Evolutionary conservation across 73 alveolate genomes (phyloP), one percentile per base, ranked within the genome.

Genomic region (Paramecium octaurelia): DNA sequence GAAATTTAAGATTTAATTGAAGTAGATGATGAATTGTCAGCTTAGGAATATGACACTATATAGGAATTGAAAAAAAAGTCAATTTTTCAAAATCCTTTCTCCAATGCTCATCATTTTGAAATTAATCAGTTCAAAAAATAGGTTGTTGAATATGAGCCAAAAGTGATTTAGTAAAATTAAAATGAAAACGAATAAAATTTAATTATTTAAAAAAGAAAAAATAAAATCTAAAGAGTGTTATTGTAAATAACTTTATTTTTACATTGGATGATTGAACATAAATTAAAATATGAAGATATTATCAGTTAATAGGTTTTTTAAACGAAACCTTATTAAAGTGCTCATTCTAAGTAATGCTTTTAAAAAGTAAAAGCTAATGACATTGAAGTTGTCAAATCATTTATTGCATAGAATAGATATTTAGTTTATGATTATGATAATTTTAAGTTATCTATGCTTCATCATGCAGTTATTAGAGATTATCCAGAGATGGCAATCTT

Each of bases 361-460:
- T 7, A 68, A 68, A 29, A 31, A 31, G 85, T 24, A 31, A 68
- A 68, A 68, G 29, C 23, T 4, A 68, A 24, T 24, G 48, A 68
- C 8, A 68, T 29, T 14, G 85, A 68, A 24, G 23, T 68, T 23
- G 85, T 24, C 3, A 35, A 68, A 14, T 34, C 4, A 68, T 29
- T 34, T 34, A 31, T 68, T 16, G 6, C 6, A 10, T 0, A 23
- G 4, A 68, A 68, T 68, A 68, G 27, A 68, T 68, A 16, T 68
- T 50, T 68, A 20, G 85, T 68, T 68, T 68, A 68, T 68, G 85
- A 68, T 68, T 68, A 68, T 68, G 85, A 68, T 68, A 14, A 31
- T 68, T 68, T 68, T 35, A 16, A 35, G 16, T 68, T 68, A 68
- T 20, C 85, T 14, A 35, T 35, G 42, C 85, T 68, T 35, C 85